These are phyloP conservation scores for Cydonia oblonga DNA, from an alignment of 331 rosid species.

Conservation along the genomic window DNA sequence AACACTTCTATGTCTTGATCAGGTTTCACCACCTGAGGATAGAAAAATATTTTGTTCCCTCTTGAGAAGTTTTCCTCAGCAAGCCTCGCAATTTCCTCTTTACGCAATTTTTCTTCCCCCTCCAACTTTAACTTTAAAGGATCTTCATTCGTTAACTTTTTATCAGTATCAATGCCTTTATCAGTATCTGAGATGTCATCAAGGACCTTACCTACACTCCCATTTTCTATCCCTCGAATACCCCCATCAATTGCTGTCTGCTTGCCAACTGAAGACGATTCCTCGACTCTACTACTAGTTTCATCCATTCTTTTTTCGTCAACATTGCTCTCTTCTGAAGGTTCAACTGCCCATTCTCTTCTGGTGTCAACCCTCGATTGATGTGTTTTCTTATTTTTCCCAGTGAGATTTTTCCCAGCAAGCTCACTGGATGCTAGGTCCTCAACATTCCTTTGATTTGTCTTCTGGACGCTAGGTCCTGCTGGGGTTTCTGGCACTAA, in stretches of 20 bases:
- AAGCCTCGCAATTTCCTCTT: slow-evolving; percentile 43
- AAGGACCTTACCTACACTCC: slow-evolving; percentile 16
- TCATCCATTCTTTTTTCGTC: slow-evolving; percentile 27
- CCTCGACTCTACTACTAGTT: slow-evolving; percentile 20
- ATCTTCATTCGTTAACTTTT: slow-evolving; percentile 22
- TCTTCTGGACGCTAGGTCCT: slow-evolving; percentile 27
- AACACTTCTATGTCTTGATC: slow-evolving; percentile 55
- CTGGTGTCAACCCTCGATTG: slow-evolving; percentile 23
- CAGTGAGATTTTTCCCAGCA: slow-evolving; percentile 6
- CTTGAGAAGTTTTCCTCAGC: slow-evolving; percentile 39
- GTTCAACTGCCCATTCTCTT: slow-evolving; percentile 22
- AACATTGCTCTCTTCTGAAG: slow-evolving; percentile 22
- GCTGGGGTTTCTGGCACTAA: slow-evolving; percentile 29
- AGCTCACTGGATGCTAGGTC: slow-evolving; percentile 30
- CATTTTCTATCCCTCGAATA: slow-evolving; percentile 21
- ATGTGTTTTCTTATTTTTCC: slow-evolving; percentile 14
- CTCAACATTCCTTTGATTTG: slow-evolving; percentile 25
- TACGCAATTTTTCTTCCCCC: slow-evolving; percentile 36
- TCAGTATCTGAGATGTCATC: slow-evolving; percentile 19
- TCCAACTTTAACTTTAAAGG: slow-evolving; percentile 29
- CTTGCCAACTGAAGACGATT: slow-evolving; percentile 22
- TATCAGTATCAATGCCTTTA: slow-evolving; percentile 11
- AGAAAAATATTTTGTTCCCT: slow-evolving; percentile 53
- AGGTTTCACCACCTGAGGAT: slow-evolving; percentile 51
- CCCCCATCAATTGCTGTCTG: too few relatives aligned